Percentiles rank a stretch among this genome's conserved stretches.
These are phyloP conservation scores for Phaeophleospora eucalypticola DNA, from an alignment of 2,329 filamentous ascomycete species.

Conservation along the genomic window DNA sequence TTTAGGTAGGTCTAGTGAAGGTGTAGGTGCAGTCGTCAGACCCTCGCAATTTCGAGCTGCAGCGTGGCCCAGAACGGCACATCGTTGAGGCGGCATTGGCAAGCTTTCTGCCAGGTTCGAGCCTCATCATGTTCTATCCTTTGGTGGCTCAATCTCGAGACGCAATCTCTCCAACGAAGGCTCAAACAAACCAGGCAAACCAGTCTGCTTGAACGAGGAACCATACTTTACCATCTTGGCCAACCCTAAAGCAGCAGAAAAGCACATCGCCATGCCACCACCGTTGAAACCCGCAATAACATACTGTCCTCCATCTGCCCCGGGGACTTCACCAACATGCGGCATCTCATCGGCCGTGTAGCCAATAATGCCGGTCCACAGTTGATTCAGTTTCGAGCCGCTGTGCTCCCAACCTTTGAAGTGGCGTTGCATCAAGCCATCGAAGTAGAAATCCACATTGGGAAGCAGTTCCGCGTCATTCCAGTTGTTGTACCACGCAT, in stretches of 20 bases:
- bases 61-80: too few relatives aligned
- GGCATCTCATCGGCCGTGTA: constrained; percentile 15
- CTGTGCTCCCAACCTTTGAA: constrained; percentile 49
- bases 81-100: too few relatives aligned
- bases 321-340: constrained; percentile 18
- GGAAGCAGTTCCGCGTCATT: constrained; percentile 46
- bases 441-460: constrained; percentile 41
- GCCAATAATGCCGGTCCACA: constrained; percentile 42
- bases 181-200: background rate
- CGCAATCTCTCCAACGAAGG: background rate
- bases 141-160: background rate
- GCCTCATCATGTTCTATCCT: background rate
- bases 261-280: background rate
- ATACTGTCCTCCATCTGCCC: constrained; percentile 1
- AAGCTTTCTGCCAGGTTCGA: too few relatives aligned
- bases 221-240: background rate
- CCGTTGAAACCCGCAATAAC: background rate
- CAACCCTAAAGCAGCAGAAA: background rate
- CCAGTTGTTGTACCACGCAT: constrained; percentile 45
- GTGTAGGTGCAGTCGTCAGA: too few relatives aligned
- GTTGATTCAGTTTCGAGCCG: constrained; percentile 33
- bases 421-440: constrained; percentile 45
- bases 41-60: too few relatives aligned
- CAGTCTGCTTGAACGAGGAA: background rate
- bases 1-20: too few relatives aligned